These are phyloP conservation scores for Tinospora cordifolia DNA, from an alignment of 164 flowering plant species.

Conservation along the genomic window DNA sequence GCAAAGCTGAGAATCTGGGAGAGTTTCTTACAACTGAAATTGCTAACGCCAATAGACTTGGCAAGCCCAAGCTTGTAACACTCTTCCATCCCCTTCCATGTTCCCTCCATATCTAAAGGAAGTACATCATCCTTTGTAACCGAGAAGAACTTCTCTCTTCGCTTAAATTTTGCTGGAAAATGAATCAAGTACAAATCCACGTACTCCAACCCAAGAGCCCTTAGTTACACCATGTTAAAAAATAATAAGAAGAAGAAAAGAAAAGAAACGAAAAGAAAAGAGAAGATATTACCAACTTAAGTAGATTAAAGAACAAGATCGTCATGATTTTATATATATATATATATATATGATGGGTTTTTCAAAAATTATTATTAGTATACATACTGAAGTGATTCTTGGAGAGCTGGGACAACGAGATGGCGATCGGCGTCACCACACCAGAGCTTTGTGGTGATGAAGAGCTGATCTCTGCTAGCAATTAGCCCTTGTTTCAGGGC, in stretches of 20 bases:
- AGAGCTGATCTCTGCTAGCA: neutral
- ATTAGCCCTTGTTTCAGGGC: neutral
- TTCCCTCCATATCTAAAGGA: conserved; percentile 7
- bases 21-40: conserved; percentile 8
- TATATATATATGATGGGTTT: too few relatives aligned
- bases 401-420: conserved; percentile 6
- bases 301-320: neutral
- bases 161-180: neutral
- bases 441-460: conserved; percentile 9
- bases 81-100: conserved; percentile 3
- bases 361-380: neutral
- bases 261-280: neutral
- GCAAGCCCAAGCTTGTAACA: neutral
- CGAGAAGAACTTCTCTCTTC: neutral
- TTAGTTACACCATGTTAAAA: neutral
- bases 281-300: too few relatives aligned
- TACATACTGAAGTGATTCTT: conserved; percentile 1
- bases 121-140: neutral
- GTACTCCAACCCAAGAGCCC: neutral
- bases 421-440: neutral
- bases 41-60: conserved; percentile 13
- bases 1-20: neutral
- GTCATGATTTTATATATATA: too few relatives aligned
- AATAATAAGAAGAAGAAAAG: too few relatives aligned
- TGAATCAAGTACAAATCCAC: conserved; percentile 2